Percentiles rank a stretch among this genome's conserved stretches.
Evolutionary conservation across 192 early-diverging fungal species (phyloP).

Genomic region (Obelidium mucronatum): DNA sequence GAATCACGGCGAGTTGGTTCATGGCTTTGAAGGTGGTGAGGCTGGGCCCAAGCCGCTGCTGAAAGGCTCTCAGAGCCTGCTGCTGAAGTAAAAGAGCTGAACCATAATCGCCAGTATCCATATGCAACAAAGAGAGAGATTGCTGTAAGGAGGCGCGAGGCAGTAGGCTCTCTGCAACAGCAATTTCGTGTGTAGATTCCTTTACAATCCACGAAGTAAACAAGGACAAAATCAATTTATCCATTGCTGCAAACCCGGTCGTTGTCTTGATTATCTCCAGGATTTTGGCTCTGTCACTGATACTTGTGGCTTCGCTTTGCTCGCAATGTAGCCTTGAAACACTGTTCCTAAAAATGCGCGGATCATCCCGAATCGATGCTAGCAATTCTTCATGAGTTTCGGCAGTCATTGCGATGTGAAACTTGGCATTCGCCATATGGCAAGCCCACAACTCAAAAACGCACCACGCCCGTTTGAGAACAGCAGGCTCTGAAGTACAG

Average conservation of each 20-base stretch:
- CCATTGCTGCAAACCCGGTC: neutral
- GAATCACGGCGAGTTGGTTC: neutral
- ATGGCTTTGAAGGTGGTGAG: neutral
- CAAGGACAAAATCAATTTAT: neutral
- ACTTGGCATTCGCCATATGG: neutral
- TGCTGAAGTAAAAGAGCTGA: neutral
- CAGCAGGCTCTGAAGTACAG: too few species aligned
- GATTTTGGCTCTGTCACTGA: neutral
- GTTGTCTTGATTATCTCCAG: neutral
- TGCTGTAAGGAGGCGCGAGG: too few species aligned
- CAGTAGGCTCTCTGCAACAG: neutral
- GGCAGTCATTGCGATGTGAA: neutral
- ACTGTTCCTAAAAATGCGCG: neutral
- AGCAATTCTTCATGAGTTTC: neutral
- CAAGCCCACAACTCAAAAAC: constrained; percentile 40
- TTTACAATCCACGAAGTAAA: neutral
- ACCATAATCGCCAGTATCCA: neutral
- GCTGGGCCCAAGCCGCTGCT: neutral
- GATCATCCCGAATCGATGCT: too few species aligned
- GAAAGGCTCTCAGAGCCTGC: neutral
- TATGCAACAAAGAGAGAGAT: neutral
- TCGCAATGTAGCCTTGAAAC: neutral
- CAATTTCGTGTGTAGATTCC: neutral
- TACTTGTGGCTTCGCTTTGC: neutral
- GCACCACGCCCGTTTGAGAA: constrained; percentile 46